These are phyloP conservation scores for Lithospermum erythrorhizon DNA, from an alignment of 257 asterid genomes.

Conservation along the genomic window DNA sequence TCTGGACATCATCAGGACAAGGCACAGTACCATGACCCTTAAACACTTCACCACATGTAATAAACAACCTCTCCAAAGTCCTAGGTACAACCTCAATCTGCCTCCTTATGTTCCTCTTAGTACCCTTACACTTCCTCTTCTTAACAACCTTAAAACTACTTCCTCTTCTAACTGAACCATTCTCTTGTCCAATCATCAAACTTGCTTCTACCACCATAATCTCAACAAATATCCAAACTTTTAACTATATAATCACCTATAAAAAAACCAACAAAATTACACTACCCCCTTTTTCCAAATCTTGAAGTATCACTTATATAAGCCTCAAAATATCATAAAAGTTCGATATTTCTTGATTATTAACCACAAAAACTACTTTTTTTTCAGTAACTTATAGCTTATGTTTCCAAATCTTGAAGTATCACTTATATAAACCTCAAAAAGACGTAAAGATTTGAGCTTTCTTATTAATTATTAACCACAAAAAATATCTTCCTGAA, in stretches of 20 bases:
- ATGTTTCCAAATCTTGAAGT: background rate
- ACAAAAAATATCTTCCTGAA: background rate
- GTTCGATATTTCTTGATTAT: background rate
- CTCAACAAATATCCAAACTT: background rate
- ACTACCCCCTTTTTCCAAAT: background rate
- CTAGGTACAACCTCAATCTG: slow-evolving; percentile 11
- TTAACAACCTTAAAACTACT: slow-evolving; percentile 17
- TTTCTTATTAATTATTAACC: background rate
- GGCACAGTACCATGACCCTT: slow-evolving; percentile 55
- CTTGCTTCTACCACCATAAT: slow-evolving; percentile 10
- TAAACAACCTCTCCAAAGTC: slow-evolving; percentile 40
- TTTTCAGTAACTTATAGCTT: too few species aligned
- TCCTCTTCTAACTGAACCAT: slow-evolving; percentile 4
- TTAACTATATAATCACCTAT: background rate
- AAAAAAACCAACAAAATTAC: background rate
- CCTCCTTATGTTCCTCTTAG: slow-evolving; percentile 17
- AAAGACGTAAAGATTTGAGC: background rate
- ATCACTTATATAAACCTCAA: too few species aligned
- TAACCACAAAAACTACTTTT: too few species aligned
- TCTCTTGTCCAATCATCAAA: slow-evolving; percentile 17
- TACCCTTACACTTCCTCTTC: slow-evolving; percentile 28
- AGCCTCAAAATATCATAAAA: too few species aligned
- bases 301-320: too few species aligned
- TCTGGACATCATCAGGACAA: slow-evolving; percentile 28
- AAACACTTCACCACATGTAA: slow-evolving; percentile 37